These are phyloP conservation scores for Corymbia calophylla DNA, from an alignment of 441 rosid genomes.

Conservation along the genomic window DNA sequence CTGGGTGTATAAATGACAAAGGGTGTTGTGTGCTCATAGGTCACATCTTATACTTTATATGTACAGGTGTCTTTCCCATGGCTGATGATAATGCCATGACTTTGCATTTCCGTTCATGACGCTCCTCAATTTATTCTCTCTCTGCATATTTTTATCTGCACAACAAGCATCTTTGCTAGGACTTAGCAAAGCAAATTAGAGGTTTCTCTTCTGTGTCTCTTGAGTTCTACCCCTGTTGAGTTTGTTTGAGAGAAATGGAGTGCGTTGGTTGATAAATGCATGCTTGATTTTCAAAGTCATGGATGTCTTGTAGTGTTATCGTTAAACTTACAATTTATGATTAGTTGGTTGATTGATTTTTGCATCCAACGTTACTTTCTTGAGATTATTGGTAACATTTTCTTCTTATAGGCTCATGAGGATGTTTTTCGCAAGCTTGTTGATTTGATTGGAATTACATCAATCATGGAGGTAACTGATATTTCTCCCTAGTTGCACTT, in stretches of 20 bases:
- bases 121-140: neutral
- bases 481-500: neutral
- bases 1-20: neutral
- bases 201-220: neutral
- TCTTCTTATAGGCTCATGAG: constrained; percentile 56
- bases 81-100: neutral
- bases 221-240: neutral
- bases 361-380: neutral
- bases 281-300: neutral
- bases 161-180: neutral
- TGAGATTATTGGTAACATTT: neutral
- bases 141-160: neutral
- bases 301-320: neutral
- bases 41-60: neutral
- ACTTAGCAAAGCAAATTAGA: neutral
- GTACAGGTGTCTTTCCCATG: neutral
- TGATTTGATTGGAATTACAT: constrained; percentile 93
- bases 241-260: neutral
- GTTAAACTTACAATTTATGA: neutral
- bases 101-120: neutral
- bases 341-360: neutral
- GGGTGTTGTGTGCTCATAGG: neutral
- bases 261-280: neutral
- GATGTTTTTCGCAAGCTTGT: constrained; percentile 75
- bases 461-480: constrained; percentile 89